Evolutionary conservation across 2,329 filamentous ascomycete genomes (phyloP).

Genomic region (Gliomastix tumulicola): DNA sequence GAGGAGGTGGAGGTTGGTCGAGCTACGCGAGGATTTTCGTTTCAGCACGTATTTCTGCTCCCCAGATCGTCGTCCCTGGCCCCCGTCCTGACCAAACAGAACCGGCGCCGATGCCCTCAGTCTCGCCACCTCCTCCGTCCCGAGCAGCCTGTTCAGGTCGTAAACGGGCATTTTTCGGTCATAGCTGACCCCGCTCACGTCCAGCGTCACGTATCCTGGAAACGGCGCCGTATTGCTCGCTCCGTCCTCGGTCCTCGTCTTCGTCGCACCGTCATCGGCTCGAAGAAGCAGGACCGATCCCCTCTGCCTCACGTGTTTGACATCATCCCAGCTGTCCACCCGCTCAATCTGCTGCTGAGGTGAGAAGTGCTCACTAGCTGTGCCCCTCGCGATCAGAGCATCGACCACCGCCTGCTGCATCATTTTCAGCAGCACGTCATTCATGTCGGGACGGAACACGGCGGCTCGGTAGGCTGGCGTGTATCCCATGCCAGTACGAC

Average conservation of each 20-base stretch:
- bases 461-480: constrained; percentile 1
- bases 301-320: constrained; percentile 27
- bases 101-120: constrained; percentile 18
- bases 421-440: constrained; percentile 38
- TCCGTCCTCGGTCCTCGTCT: constrained; percentile 10
- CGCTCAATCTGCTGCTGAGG: constrained; percentile 14
- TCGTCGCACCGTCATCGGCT: constrained; percentile 4
- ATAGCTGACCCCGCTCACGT: constrained; percentile 23
- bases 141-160: constrained; percentile 44
- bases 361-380: too few species aligned
- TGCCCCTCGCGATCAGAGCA: constrained; percentile 32
- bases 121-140: constrained; percentile 31
- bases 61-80: too few species aligned
- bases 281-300: constrained; percentile 39
- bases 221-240: too few species aligned
- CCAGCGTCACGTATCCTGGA: constrained; percentile 34
- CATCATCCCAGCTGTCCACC: constrained; percentile 35
- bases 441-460: constrained; percentile 46
- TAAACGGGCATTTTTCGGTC: constrained; percentile 40
- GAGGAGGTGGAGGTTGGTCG: constrained; percentile 36
- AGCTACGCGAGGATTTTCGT: constrained; percentile 25
- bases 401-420: constrained; percentile 40
- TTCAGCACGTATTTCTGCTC: constrained; percentile 36
- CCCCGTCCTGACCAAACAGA: constrained; percentile 7
- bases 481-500: too few species aligned